Percentiles rank a stretch among this genome's conserved stretches.
These are phyloP conservation scores for Globisporangium uncinulatum DNA, from an alignment of 352 stramenopile species.

Conservation along the genomic window DNA sequence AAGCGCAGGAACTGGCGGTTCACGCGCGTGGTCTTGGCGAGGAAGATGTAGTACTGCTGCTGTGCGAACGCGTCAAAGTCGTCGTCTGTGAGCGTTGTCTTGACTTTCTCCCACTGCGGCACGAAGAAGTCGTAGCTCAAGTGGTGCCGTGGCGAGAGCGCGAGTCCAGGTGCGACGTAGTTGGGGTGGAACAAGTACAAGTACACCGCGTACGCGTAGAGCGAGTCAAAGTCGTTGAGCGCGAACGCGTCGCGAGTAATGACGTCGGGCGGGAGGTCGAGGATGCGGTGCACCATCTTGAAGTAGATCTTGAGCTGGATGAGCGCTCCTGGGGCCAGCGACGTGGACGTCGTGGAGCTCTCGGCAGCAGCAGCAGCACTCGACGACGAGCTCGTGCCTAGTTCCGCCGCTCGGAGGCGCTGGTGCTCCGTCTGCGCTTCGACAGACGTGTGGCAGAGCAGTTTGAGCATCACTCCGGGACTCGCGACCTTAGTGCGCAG, in stretches of 20 bases:
- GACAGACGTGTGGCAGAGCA: slow-evolving; percentile 53
- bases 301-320: slow-evolving; percentile 72
- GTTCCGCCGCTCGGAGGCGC: slow-evolving; percentile 34
- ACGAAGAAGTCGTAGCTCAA: slow-evolving; percentile 48
- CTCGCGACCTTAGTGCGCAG: slow-evolving; percentile 41
- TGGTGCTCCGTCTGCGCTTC: slow-evolving; percentile 55
- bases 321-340: slow-evolving; percentile 41
- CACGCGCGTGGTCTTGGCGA: slow-evolving; percentile 59
- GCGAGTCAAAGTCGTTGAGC: slow-evolving; percentile 67
- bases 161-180: slow-evolving; percentile 39
- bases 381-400: neutral
- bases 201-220: slow-evolving; percentile 61
- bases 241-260: slow-evolving; percentile 64
- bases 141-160: slow-evolving; percentile 42
- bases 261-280: slow-evolving; percentile 58
- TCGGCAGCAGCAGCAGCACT: slow-evolving; percentile 20
- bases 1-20: slow-evolving; percentile 59
- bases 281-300: slow-evolving; percentile 40
- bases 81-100: slow-evolving; percentile 45
- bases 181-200: slow-evolving; percentile 64
- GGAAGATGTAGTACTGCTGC: slow-evolving; percentile 71
- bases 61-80: slow-evolving; percentile 61
- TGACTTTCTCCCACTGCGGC: slow-evolving; percentile 67
- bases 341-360: slow-evolving; percentile 49
- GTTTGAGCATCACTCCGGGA: slow-evolving; percentile 63